These are phyloP conservation scores for Candida methanosorbosa DNA, from an alignment of 805 yeast species.

Conservation along the genomic window DNA sequence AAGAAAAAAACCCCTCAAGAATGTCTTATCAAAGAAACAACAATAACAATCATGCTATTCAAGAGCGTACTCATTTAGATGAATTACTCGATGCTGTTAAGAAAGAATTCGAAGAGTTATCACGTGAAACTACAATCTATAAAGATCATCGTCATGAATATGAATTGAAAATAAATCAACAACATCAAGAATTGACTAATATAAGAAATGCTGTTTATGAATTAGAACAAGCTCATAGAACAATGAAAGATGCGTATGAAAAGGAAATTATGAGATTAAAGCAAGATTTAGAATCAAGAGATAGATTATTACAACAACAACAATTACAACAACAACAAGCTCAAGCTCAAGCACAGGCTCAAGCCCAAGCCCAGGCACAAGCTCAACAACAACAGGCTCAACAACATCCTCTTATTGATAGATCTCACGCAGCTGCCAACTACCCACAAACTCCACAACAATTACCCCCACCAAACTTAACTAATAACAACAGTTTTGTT, in stretches of 20 bases:
- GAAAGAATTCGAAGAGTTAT: slow-evolving; percentile 79
- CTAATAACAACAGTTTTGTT: slow-evolving; percentile 1
- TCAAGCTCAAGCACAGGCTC: slow-evolving; percentile 32
- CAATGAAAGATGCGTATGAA: slow-evolving; percentile 92
- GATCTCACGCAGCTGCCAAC: background rate
- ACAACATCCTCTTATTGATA: slow-evolving; percentile 6
- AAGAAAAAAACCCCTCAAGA: too few relatives aligned
- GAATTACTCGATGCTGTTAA: slow-evolving; percentile 89
- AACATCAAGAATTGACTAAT: slow-evolving; percentile 87
- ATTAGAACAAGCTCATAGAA: slow-evolving; percentile 87
- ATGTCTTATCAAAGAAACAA: slow-evolving; percentile 22
- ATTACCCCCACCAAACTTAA: slow-evolving; percentile 26
- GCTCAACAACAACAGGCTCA: slow-evolving; percentile 16
- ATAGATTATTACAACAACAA: slow-evolving; percentile 43
- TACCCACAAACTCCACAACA: slow-evolving; percentile 22
- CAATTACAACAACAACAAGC: slow-evolving; percentile 32
- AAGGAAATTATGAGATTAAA: slow-evolving; percentile 84
- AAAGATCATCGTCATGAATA: slow-evolving; percentile 89
- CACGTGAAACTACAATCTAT: slow-evolving; percentile 77
- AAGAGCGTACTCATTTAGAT: slow-evolving; percentile 27
- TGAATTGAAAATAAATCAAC: slow-evolving; percentile 84
- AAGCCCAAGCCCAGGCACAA: slow-evolving; percentile 21
- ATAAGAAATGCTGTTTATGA: slow-evolving; percentile 92
- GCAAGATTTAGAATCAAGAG: slow-evolving; percentile 75
- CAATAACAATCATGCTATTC: slow-evolving; percentile 13